Evolutionary conservation across 2,329 filamentous ascomycete species (phyloP).

Genomic region (Talaromyces marneffei): DNA sequence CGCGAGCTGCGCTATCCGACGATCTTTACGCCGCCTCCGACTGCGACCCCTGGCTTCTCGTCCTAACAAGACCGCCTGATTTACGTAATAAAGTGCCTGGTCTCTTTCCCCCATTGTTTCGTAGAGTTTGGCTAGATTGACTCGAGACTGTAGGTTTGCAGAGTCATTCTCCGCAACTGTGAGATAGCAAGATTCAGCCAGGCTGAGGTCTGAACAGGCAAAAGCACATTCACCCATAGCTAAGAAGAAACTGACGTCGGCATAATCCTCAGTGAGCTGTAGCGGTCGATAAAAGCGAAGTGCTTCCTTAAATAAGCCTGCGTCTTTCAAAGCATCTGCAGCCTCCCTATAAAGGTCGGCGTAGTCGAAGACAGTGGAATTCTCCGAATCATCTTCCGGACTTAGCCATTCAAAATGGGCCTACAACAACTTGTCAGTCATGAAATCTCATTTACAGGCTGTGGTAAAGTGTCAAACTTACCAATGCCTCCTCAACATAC

Average conservation of each 20-base stretch:
- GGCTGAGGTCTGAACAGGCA: conserved; percentile 55
- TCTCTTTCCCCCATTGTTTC: conserved; percentile 67
- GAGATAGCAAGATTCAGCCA: conserved; percentile 73
- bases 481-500: conserved; percentile 64
- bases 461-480: conserved; percentile 32
- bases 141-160: conserved; percentile 67
- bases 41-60: conserved; percentile 32
- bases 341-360: conserved; percentile 73
- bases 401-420: conserved; percentile 66
- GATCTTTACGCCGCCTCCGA: conserved; percentile 29
- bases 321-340: conserved; percentile 53
- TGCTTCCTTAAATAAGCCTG: conserved; percentile 49
- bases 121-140: conserved; percentile 77
- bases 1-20: conserved; percentile 37
- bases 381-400: conserved; percentile 51
- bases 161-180: conserved; percentile 67
- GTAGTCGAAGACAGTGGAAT: conserved; percentile 57
- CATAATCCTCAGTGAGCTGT: conserved; percentile 41
- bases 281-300: conserved; percentile 54
- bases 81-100: conserved; percentile 69
- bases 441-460: background rate
- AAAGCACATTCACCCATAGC: conserved; percentile 59
- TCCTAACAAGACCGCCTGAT: conserved; percentile 65
- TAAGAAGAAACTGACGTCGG: conserved; percentile 47
- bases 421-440: conserved; percentile 32